These are phyloP conservation scores for Earliella scabrosa DNA, from an alignment of 1,284 basidiomycete species.

Conservation along the genomic window DNA sequence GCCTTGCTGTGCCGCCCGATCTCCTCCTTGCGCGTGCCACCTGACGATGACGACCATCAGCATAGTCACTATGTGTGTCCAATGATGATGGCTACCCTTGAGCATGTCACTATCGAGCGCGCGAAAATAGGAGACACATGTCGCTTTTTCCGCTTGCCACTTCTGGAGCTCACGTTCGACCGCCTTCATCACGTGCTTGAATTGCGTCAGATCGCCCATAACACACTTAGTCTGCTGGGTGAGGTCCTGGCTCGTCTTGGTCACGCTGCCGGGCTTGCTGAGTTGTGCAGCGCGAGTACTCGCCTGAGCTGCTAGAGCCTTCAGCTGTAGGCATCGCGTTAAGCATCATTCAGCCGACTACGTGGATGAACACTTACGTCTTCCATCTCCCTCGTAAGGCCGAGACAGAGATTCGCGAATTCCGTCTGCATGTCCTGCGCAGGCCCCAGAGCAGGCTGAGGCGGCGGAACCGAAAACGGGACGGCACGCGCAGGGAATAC, in stretches of 20 bases:
- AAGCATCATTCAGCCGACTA: not conserved
- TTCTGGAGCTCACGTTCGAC: conserved; percentile 56
- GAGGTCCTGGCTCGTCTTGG: conserved; percentile 49
- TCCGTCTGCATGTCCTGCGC: conserved; percentile 69
- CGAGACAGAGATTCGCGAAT: conserved; percentile 48
- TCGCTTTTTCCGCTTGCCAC: conserved; percentile 48
- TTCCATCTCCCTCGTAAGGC: conserved; percentile 54
- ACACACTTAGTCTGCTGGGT: conserved; percentile 54
- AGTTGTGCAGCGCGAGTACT: conserved; percentile 18
- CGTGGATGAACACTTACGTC: conserved; percentile 51
- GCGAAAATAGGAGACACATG: conserved; percentile 46
- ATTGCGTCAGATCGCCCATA: conserved; percentile 54
- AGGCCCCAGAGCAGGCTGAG: not conserved
- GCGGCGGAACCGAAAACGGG: not conserved
- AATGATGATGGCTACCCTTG: conserved; percentile 51
- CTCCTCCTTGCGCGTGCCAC: conserved; percentile 79
- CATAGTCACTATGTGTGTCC: not conserved
- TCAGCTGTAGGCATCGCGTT: conserved; percentile 43
- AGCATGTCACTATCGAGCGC: conserved; percentile 67
- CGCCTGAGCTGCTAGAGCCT: conserved; percentile 40
- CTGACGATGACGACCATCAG: conserved; percentile 60
- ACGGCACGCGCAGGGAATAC: not conserved
- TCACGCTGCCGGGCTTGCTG: conserved; percentile 31
- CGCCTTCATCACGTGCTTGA: conserved; percentile 51
- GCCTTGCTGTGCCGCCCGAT: conserved; percentile 77